These are phyloP conservation scores for Nannizziopsis arthrosporioides DNA, from an alignment of 2,329 filamentous ascomycete species.

Conservation along the genomic window DNA sequence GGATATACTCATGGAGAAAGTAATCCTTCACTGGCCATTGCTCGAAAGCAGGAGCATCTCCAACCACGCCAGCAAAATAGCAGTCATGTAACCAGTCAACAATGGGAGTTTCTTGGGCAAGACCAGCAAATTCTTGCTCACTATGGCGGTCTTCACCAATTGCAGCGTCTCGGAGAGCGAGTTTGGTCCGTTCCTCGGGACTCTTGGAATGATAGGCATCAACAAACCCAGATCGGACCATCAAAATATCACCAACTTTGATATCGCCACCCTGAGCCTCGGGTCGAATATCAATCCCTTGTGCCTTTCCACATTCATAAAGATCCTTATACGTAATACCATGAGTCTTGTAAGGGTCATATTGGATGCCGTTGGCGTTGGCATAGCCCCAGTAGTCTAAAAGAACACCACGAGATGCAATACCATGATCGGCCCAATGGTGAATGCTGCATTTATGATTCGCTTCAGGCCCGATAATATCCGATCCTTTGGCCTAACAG, in stretches of 20 bases:
- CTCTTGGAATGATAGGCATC: constrained; percentile 44
- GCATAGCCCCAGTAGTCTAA: constrained; percentile 38
- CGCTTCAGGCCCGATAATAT: constrained; percentile 25
- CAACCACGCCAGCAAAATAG: constrained; percentile 54
- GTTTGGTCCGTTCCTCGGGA: constrained; percentile 23
- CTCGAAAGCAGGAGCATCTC: constrained; percentile 54
- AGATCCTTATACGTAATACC: constrained; percentile 46
- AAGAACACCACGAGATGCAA: constrained; percentile 33
- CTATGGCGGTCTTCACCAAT: constrained; percentile 23
- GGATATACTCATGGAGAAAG: constrained; percentile 32
- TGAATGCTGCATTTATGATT: constrained; percentile 35
- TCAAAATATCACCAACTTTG: constrained; percentile 52
- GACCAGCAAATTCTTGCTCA: constrained; percentile 37
- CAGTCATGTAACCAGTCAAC: constrained; percentile 58
- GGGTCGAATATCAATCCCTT: constrained; percentile 51
- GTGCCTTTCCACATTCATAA: constrained; percentile 46
- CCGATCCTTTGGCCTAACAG: constrained; percentile 24
- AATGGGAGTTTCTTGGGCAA: constrained; percentile 45
- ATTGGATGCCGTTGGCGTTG: constrained; percentile 40
- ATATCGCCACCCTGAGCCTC: constrained; percentile 44
- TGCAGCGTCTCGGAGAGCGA: constrained; percentile 22
- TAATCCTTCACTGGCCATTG: constrained; percentile 41
- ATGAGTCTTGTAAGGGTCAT: constrained; percentile 43
- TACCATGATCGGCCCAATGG: constrained; percentile 33
- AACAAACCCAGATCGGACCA: constrained; percentile 53